Evolutionary conservation across 2,329 filamentous ascomycete genomes (phyloP).

Genomic region (Colletotrichum acutatum): DNA sequence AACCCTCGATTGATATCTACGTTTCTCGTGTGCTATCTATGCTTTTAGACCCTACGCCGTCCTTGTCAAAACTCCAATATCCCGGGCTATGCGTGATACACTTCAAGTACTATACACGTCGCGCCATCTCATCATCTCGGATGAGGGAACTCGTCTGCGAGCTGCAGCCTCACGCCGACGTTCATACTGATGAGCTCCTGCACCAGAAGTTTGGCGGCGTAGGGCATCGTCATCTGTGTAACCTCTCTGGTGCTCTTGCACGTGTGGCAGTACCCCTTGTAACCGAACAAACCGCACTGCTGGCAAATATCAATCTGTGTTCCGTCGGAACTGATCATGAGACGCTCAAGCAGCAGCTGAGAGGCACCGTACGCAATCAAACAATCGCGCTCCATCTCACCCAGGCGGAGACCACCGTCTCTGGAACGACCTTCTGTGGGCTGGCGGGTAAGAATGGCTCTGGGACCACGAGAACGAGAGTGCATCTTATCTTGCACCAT

Average conservation of each 20-base stretch:
- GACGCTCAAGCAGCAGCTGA: conserved; percentile 88
- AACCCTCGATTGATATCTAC: not conserved
- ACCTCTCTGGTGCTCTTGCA: conserved; percentile 88
- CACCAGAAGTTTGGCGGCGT: conserved; percentile 94
- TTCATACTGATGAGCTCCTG: conserved; percentile 99
- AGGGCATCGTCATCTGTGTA: conserved; percentile 94
- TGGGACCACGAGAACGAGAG: conserved; percentile 87
- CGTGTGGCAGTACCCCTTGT: conserved; percentile 92
- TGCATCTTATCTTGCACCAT: conserved; percentile 99
- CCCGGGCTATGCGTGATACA: conserved; percentile 9
- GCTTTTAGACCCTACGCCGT: conserved; percentile 13
- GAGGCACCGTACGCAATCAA: conserved; percentile 96
- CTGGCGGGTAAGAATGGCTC: conserved; percentile 92
- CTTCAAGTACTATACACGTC: conserved; percentile 23
- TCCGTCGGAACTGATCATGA: conserved; percentile 95
- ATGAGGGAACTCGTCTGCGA: conserved; percentile 93
- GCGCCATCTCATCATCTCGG: conserved; percentile 47
- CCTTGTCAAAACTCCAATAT: conserved; percentile 26
- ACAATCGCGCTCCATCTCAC: conserved; percentile 99
- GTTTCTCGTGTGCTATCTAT: conserved; percentile 23
- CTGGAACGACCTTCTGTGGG: conserved; percentile 95
- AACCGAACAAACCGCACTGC: conserved; percentile 93
- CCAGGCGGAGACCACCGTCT: conserved; percentile 90
- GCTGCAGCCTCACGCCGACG: conserved; percentile 88
- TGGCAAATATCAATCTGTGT: conserved; percentile 95